A percentile compares a stretch with the other conserved stretches of the same genome.
phyloP scores from a whole-genome alignment of 768 basidiomycete species.

The Myochromella boudieri region DNA sequence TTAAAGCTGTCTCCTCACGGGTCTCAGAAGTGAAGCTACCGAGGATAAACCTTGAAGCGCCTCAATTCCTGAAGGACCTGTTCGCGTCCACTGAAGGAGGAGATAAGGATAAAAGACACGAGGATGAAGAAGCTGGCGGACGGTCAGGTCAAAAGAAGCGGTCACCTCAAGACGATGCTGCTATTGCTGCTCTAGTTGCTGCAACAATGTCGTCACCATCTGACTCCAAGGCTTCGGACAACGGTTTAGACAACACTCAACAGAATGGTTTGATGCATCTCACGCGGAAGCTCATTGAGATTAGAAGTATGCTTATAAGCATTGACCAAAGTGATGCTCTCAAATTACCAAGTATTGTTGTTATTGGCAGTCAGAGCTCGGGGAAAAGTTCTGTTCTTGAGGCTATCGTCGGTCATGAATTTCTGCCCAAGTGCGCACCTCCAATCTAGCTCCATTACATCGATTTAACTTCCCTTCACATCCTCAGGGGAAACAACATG shows the following conservation, averaged over 20 bases:
- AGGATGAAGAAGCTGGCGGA: conserved; percentile 31
- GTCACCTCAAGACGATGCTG: conserved; percentile 58
- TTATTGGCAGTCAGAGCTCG: conserved; percentile 97
- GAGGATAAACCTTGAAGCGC: conserved; percentile 41
- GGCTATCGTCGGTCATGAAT: conserved; percentile 96
- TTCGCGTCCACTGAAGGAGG: conserved; percentile 32
- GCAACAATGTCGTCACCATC: conserved; percentile 78
- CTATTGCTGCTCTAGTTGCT: conserved; percentile 73
- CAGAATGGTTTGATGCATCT: conserved; percentile 91
- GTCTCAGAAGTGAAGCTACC: conserved; percentile 64
- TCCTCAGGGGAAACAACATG: conserved; percentile 99
- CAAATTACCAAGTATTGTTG: conserved; percentile 96
- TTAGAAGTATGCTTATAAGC: conserved; percentile 89
- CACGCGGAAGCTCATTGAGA: conserved; percentile 94
- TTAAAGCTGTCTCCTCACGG: conserved; percentile 58
- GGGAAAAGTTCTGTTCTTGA: conserved; percentile 98
- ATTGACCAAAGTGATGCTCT: conserved; percentile 95
- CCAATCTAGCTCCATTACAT: neutral
- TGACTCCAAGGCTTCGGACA: conserved; percentile 45
- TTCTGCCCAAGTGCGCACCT: conserved; percentile 87
- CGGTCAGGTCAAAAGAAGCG: conserved; percentile 37
- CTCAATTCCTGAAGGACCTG: conserved; percentile 72
- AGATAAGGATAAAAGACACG: conserved; percentile 29
- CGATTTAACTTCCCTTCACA: conserved; percentile 5
- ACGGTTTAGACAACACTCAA: conserved; percentile 42